These are phyloP conservation scores for Cytospora piceicola DNA, from an alignment of 2,329 filamentous ascomycete species.

Conservation along the genomic window DNA sequence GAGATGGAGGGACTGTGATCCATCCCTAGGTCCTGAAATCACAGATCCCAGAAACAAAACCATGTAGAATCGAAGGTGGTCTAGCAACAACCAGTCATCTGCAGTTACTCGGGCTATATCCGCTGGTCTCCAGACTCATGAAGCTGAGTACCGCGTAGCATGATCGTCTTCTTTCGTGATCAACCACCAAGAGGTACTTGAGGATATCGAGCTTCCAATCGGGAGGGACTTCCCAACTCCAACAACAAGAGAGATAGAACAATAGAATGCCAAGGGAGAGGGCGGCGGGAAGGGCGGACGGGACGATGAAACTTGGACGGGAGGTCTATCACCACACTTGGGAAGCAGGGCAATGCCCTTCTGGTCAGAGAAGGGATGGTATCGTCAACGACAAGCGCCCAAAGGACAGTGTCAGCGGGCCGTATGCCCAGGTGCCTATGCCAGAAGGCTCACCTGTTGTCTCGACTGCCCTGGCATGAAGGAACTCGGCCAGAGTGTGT, in stretches of 20 bases:
- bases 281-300: conserved; percentile 11
- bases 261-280: conserved; percentile 21
- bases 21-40: neutral
- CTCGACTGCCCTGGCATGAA: neutral
- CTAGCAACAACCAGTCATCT: neutral
- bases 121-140: conserved; percentile 1
- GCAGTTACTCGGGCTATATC: neutral
- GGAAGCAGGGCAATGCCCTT: neutral
- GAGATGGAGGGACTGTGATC: neutral
- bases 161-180: conserved; percentile 8
- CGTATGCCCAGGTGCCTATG: neutral
- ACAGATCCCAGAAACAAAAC: conserved; percentile 3
- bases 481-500: no score
- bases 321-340: conserved; percentile 7
- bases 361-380: conserved; percentile 15
- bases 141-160: conserved; percentile 16
- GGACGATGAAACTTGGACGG: conserved; percentile 17
- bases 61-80: neutral
- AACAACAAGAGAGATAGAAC: conserved; percentile 15
- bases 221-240: conserved; percentile 16
- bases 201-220: conserved; percentile 9
- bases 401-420: neutral
- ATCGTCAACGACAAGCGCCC: neutral
- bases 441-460: neutral
- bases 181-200: conserved; percentile 5